These are phyloP conservation scores for Aureobasidium pullulans DNA, from an alignment of 2,329 filamentous ascomycete genomes.

Conservation along the genomic window DNA sequence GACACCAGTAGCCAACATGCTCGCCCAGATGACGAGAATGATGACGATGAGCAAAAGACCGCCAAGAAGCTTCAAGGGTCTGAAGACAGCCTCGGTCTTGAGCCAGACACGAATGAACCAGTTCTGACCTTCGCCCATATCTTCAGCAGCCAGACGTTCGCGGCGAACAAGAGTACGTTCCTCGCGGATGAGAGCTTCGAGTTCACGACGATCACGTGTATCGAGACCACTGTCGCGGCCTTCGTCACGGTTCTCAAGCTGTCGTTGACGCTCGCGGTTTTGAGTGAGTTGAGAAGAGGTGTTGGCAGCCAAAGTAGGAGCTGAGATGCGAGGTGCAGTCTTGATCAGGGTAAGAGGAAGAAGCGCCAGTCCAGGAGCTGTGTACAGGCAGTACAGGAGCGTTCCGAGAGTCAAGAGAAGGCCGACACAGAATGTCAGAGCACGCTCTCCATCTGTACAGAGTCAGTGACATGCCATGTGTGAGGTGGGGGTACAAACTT, in stretches of 20 bases:
- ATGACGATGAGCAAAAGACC: slow-evolving; percentile 71
- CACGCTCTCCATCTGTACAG: slow-evolving; percentile 69
- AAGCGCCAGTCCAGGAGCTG: slow-evolving; percentile 77
- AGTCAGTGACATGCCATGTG: slow-evolving; percentile 12
- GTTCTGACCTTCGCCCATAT: slow-evolving; percentile 67
- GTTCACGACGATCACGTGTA: slow-evolving; percentile 77
- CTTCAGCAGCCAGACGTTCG: slow-evolving; percentile 78
- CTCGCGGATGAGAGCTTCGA: slow-evolving; percentile 79
- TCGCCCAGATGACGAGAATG: slow-evolving; percentile 70
- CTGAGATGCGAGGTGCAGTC: slow-evolving; percentile 78
- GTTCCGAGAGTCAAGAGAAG: slow-evolving; percentile 84
- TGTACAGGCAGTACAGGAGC: slow-evolving; percentile 80
- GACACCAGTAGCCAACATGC: slow-evolving; percentile 90
- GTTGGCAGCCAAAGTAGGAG: slow-evolving; percentile 66
- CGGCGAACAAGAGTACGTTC: slow-evolving; percentile 87
- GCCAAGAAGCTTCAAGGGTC: slow-evolving; percentile 80
- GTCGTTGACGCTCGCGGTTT: slow-evolving; percentile 86
- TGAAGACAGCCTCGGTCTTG: slow-evolving; percentile 72
- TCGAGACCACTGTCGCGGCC: slow-evolving; percentile 69
- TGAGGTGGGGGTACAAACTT: slow-evolving; percentile 25
- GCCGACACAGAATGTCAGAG: slow-evolving; percentile 81
- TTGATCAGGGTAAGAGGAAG: slow-evolving; percentile 89
- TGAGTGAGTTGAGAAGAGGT: slow-evolving; percentile 74
- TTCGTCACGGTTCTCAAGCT: slow-evolving; percentile 77
- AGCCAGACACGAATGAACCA: slow-evolving; percentile 69